Evolutionary conservation across 1,284 basidiomycete species (phyloP).

Genomic region (Pseudozyma pruni): DNA sequence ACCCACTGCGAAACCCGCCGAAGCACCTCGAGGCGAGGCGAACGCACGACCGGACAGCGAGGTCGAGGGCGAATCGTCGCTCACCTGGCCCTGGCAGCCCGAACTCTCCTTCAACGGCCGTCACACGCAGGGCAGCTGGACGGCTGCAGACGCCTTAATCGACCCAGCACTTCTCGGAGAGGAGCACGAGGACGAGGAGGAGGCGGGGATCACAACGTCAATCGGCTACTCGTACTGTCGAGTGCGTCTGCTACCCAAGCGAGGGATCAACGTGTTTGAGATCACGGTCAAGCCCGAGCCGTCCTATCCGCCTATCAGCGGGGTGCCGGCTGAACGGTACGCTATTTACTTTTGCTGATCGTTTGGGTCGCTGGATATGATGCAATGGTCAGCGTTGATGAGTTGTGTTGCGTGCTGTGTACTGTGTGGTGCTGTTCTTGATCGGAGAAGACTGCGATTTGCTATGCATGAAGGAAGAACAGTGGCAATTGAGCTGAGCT

Average conservation of each 20-base stretch:
- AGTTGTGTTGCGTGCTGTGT: too few relatives aligned
- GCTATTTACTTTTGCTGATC: conserved; percentile 37
- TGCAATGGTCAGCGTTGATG: too few relatives aligned
- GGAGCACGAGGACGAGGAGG: neutral
- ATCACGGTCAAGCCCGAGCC: conserved; percentile 20
- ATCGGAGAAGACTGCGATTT: too few relatives aligned
- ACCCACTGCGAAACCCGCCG: neutral
- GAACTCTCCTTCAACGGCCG: conserved; percentile 39
- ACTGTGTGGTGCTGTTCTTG: too few relatives aligned
- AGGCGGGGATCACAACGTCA: neutral
- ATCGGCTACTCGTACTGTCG: conserved; percentile 31
- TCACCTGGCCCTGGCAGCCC: conserved; percentile 36
- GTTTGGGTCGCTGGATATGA: neutral
- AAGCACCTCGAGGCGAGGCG: too few relatives aligned
- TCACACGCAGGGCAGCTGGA: conserved; percentile 17
- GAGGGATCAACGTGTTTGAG: conserved; percentile 46
- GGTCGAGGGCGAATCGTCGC: neutral
- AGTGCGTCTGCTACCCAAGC: conserved; percentile 28
- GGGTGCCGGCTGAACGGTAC: conserved; percentile 31
- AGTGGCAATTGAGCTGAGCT: too few relatives aligned
- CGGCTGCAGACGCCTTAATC: conserved; percentile 10
- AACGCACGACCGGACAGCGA: too few relatives aligned
- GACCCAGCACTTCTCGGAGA: conserved; percentile 18
- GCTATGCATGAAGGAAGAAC: too few relatives aligned
- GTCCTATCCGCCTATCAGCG: conserved; percentile 1